Base-by-base conservation (phyloP, 495 filamentous ascomycete species). In the Penicillium salamii region DNA sequence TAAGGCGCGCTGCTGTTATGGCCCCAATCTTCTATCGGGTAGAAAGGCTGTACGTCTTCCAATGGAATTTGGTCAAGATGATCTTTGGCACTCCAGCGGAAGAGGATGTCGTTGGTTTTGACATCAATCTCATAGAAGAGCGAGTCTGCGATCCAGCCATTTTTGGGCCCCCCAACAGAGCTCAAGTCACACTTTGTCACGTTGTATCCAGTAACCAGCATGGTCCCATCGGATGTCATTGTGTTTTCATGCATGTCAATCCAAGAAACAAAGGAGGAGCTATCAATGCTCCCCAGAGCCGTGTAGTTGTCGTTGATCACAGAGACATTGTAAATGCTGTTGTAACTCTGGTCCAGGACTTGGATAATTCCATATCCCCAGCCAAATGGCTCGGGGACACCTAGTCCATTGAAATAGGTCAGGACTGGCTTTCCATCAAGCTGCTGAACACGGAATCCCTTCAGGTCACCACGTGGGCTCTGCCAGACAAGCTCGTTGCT, bases 131-230 rank as follows among this genome's bases (percentile, higher is more conserved):
- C 74, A 47, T 72, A 70, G 24, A 75, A 62, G 13, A 73, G 63
- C 18, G 69, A 56, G 50, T 77, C 69, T 7, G 68, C 59, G 26
- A 77, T 65, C 70, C 71, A 75, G 31, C 75, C 73, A 49, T 71
- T 48, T 3, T 48, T 39, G 2, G 62, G 62, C 5, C 60, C 68
- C 9, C 70, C 72, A 24, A 69, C 61, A 2, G 59, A 50, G 0
- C 56, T 66, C 15, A 75, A 50, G 48, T 78, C 70, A 15, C 63
- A 50, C 1, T 42, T 52, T n/a, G 70, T 68, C 6, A 62, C 66
- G 38, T 76, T 66, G 45, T 74, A 78, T 17, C 71, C 63, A 11
- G 69, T 66, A 11, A 76, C 69, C 5, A 78, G 52, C n/a, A 74
- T 66, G 0, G 74, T 78, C 34, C 68, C 51, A 29, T 73, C 61